Conservation (phyloP, 106 monocot genomes). For the Acorus gramineus region DNA sequence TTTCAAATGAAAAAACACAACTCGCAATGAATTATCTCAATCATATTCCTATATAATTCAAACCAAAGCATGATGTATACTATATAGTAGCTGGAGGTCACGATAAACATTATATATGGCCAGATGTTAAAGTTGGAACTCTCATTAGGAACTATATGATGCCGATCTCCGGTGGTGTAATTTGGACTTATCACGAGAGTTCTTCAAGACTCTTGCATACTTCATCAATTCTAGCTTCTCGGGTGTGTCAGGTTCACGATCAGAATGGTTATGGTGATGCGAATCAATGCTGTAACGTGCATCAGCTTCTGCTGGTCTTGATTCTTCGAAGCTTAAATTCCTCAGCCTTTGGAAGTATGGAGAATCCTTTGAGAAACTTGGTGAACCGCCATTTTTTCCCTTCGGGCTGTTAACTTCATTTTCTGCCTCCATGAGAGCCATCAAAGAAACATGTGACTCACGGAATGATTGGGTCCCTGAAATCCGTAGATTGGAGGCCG, state of each 20-base stretch:
- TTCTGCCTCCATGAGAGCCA: background rate
- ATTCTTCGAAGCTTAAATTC: slow-evolving; percentile 1
- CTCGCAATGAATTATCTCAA: too few relatives aligned
- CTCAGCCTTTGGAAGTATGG: slow-evolving; percentile 6
- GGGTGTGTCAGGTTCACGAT: slow-evolving; percentile 9
- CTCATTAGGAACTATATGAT: slow-evolving; percentile 15
- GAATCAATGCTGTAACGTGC: slow-evolving; percentile 10
- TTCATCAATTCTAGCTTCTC: slow-evolving; percentile 35
- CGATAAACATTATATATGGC: too few relatives aligned
- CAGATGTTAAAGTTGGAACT: background rate
- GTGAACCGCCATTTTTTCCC: background rate
- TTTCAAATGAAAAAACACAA: too few relatives aligned
- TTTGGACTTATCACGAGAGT: background rate
- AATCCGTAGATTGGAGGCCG: background rate
- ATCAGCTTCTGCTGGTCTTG: background rate
- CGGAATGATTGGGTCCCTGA: background rate
- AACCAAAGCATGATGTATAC: too few relatives aligned
- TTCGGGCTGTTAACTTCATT: background rate
- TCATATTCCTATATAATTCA: too few relatives aligned
- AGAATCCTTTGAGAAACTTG: background rate
- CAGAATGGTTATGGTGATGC: background rate
- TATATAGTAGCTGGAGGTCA: too few relatives aligned
- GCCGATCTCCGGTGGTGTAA: slow-evolving; percentile 13
- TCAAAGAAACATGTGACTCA: too few relatives aligned
- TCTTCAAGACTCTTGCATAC: slow-evolving; percentile 33